Conservation (phyloP, 2,329 filamentous ascomycete genomes). For the Verticillium longisporum region DNA sequence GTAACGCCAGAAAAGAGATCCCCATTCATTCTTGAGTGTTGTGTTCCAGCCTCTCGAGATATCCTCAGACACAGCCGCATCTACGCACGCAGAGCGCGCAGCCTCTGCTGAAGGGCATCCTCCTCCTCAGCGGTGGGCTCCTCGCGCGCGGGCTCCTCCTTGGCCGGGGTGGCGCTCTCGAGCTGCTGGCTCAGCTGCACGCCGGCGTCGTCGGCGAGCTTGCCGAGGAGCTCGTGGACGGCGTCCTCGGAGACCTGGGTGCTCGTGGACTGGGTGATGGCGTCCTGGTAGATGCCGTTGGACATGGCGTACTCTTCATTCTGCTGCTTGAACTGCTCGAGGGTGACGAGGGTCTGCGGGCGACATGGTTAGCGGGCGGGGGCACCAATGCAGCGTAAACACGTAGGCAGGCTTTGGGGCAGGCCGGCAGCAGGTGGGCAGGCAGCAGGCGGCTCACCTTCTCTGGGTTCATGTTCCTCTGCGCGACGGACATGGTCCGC, state of each 20-base stretch:
- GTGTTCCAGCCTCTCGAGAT: background rate
- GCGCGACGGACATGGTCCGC: slow-evolving; percentile 50
- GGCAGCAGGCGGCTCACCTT: slow-evolving; percentile 29
- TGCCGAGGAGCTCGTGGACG: slow-evolving; percentile 76
- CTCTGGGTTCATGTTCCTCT: slow-evolving; percentile 53
- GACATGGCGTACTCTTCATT: slow-evolving; percentile 59
- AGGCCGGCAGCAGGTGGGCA: background rate
- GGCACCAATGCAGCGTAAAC: no score
- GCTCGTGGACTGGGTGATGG: slow-evolving; percentile 71
- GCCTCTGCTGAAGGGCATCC: slow-evolving; percentile 61
- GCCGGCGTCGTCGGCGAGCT: slow-evolving; percentile 83
- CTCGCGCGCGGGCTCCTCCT: slow-evolving; percentile 49
- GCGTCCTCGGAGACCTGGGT: slow-evolving; percentile 72
- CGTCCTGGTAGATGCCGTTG: slow-evolving; percentile 77
- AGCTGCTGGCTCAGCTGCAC: slow-evolving; percentile 76
- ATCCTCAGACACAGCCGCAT: background rate
- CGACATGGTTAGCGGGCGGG: background rate
- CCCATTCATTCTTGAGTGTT: background rate
- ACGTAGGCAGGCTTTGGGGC: background rate
- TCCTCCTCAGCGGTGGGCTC: slow-evolving; percentile 74
- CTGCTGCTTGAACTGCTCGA: slow-evolving; percentile 55
- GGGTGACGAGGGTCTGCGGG: slow-evolving; percentile 46
- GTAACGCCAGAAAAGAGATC: background rate
- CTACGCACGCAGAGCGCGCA: slow-evolving; percentile 48
- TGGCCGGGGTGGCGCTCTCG: slow-evolving; percentile 45